Evolutionary conservation across 1,139 yeast species (phyloP).

Genomic region (Pneumocystis carinii): DNA sequence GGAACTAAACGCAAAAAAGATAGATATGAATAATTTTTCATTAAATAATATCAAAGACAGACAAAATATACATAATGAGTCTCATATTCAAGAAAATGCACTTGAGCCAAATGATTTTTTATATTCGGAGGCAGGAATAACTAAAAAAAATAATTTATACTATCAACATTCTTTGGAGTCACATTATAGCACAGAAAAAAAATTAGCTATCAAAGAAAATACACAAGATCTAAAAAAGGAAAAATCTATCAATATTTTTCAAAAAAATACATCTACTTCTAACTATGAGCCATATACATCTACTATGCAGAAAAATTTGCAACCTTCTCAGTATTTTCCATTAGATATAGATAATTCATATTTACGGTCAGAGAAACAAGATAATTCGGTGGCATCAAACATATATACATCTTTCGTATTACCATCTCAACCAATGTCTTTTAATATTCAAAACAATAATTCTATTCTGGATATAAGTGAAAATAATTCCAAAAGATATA

Average conservation of each 20-base stretch:
- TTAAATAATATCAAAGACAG: background rate
- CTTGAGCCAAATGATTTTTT: background rate
- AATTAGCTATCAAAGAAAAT: background rate
- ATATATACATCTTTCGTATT: background rate
- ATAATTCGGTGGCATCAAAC: background rate
- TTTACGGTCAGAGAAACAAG: background rate
- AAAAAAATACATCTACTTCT: background rate
- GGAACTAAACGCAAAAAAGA: background rate
- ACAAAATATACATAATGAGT: background rate
- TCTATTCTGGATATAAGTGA: background rate
- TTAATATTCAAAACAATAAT: background rate
- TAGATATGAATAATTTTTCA: background rate
- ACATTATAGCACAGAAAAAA: background rate
- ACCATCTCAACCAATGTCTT: background rate
- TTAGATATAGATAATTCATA: background rate
- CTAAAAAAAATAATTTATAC: background rate
- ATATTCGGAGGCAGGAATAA: background rate
- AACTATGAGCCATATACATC: background rate
- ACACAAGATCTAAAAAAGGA: background rate
- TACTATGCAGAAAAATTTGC: background rate
- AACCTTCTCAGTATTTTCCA: background rate
- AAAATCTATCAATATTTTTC: background rate
- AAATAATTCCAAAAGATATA: background rate
- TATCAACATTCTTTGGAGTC: background rate
- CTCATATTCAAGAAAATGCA: background rate